phyloP scores from a whole-genome alignment of 2,329 filamentous ascomycete species.

The Pestalotiopsis sp. region DNA sequence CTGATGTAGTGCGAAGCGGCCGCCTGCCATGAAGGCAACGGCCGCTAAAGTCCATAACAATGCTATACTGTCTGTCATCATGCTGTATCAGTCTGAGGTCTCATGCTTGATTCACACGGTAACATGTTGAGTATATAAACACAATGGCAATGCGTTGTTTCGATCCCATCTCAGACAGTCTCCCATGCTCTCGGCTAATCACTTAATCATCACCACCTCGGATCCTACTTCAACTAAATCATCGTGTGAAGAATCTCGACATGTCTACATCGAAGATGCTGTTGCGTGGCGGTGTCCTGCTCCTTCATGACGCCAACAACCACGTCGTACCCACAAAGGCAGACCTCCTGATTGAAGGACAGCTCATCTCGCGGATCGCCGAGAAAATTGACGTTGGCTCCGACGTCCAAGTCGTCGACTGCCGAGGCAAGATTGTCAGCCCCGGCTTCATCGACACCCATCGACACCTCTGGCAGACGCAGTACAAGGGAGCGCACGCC shows the following conservation, averaged over 20 bases:
- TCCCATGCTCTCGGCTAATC: not conserved
- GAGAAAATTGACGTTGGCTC: not conserved
- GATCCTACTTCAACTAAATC: not conserved
- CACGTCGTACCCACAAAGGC: conserved; percentile 18
- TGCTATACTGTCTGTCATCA: not conserved
- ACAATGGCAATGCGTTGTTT: not conserved
- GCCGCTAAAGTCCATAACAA: not conserved
- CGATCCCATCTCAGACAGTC: not conserved
- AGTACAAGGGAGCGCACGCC: conserved; percentile 28
- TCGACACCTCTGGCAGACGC: conserved; percentile 45
- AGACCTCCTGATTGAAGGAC: conserved; percentile 19
- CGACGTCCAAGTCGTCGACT: conserved; percentile 39
- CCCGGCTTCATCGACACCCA: conserved; percentile 48
- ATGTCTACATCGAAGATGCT: conserved; percentile 15
- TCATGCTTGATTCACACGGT: not conserved
- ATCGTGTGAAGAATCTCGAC: not conserved
- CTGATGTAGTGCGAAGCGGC: not conserved
- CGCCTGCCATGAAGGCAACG: not conserved
- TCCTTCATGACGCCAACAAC: conserved; percentile 20
- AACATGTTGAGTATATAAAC: not conserved
- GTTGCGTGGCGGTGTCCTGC: conserved; percentile 19
- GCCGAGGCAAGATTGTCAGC: conserved; percentile 39
- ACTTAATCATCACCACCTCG: not conserved
- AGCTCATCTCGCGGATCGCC: conserved; percentile 19
- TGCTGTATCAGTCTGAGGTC: not conserved